phyloP scores from a whole-genome alignment of 2,329 filamentous ascomycete species.

The Beauveria australis region DNA sequence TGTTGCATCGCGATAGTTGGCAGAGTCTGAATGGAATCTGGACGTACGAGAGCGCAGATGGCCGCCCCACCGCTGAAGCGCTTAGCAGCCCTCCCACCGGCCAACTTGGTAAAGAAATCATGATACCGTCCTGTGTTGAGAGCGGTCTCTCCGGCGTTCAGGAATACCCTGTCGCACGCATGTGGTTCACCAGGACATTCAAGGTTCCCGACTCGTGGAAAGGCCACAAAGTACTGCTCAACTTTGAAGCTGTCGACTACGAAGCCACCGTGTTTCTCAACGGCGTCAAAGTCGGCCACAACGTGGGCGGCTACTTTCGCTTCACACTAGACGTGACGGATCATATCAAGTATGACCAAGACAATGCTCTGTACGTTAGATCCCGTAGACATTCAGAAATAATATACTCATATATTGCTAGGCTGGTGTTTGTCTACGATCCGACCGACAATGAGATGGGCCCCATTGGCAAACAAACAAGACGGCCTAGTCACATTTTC shows the following conservation, averaged over 20 bases:
- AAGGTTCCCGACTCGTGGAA: slow-evolving; percentile 39
- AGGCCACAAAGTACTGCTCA: slow-evolving; percentile 36
- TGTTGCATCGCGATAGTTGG: slow-evolving; percentile 45
- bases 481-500: slow-evolving; percentile 54
- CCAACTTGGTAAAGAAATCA: slow-evolving; percentile 29
- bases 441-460: slow-evolving; percentile 56
- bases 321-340: slow-evolving; percentile 53
- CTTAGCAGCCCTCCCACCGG: slow-evolving; percentile 16
- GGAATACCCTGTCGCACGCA: slow-evolving; percentile 30
- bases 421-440: slow-evolving; percentile 57
- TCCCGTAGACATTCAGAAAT: too few species aligned
- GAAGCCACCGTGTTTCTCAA: slow-evolving; percentile 52
- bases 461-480: slow-evolving; percentile 58
- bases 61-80: slow-evolving; percentile 12
- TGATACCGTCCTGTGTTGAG: slow-evolving; percentile 36
- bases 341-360: slow-evolving; percentile 28
- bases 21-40: slow-evolving; percentile 51
- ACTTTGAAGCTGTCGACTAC: slow-evolving; percentile 53
- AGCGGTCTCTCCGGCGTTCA: slow-evolving; percentile 42
- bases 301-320: slow-evolving; percentile 54
- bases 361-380: slow-evolving; percentile 46
- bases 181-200: slow-evolving; percentile 46
- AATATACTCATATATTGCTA: background rate
- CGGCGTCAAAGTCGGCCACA: slow-evolving; percentile 39
- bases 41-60: slow-evolving; percentile 36